phyloP scores from a whole-genome alignment of 371 early-diverging fungal genomes.

The Zychaea mexicana region DNA sequence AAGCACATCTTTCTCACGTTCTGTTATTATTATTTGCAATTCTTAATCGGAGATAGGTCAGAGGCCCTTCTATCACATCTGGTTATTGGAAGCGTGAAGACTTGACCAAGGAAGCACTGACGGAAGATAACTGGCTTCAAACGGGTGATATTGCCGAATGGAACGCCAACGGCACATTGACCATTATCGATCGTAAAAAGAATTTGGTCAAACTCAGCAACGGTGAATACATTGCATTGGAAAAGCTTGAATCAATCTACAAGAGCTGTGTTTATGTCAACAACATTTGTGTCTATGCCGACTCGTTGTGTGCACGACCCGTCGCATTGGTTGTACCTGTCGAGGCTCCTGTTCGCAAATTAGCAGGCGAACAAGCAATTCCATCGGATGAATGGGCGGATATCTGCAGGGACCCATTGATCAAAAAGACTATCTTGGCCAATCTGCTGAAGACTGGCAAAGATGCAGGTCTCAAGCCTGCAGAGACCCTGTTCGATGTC shows the following conservation, averaged over 20 bases:
- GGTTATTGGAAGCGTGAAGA: slow-evolving; percentile 73
- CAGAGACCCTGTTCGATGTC: slow-evolving; percentile 76
- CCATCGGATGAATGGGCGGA: slow-evolving; percentile 26
- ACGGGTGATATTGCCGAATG: slow-evolving; percentile 89
- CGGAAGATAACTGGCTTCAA: slow-evolving; percentile 84
- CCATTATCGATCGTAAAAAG: slow-evolving; percentile 82
- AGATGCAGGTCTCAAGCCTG: slow-evolving; percentile 58
- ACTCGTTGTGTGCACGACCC: slow-evolving; percentile 65
- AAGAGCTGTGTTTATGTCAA: slow-evolving; percentile 72
- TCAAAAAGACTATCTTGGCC: slow-evolving; percentile 20
- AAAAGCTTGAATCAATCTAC: slow-evolving; percentile 95
- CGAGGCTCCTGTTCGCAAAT: slow-evolving; percentile 28
- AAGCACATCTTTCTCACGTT: background rate
- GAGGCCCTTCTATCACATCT: slow-evolving; percentile 74
- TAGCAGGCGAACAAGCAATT: slow-evolving; percentile 7
- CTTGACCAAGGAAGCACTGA: slow-evolving; percentile 70
- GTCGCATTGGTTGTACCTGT: slow-evolving; percentile 78
- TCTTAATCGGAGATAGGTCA: too few species aligned
- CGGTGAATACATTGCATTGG: slow-evolving; percentile 96
- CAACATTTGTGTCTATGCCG: slow-evolving; percentile 88
- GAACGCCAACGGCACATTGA: slow-evolving; percentile 63
- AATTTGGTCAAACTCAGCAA: slow-evolving; percentile 80
- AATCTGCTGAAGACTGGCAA: slow-evolving; percentile 34
- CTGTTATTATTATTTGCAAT: too few species aligned
- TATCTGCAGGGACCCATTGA: slow-evolving; percentile 25